These are phyloP conservation scores for Acmispon strigosus DNA, from an alignment of 306 rosid genomes.

Conservation along the genomic window DNA sequence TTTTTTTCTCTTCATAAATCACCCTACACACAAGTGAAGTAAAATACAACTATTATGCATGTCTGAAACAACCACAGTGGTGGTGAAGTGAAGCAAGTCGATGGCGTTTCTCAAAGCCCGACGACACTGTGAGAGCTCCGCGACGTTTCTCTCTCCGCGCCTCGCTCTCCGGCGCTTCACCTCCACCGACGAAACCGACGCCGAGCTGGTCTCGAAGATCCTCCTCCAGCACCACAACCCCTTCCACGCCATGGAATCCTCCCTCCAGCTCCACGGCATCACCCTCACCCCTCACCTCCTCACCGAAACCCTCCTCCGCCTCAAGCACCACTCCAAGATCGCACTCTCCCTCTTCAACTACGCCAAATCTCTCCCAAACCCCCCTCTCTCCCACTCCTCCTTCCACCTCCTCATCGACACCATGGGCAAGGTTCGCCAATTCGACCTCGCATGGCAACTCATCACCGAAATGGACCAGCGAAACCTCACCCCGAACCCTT, in stretches of 20 bases:
- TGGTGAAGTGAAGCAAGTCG: neutral
- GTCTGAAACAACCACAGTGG: too few species aligned
- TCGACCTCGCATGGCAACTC: constrained; percentile 80
- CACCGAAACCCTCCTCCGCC: constrained; percentile 59
- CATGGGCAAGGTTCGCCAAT: constrained; percentile 71
- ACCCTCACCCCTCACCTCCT: constrained; percentile 55
- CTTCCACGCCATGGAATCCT: constrained; percentile 66
- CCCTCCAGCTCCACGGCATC: constrained; percentile 73
- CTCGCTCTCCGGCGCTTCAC: neutral
- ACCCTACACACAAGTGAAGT: too few species aligned
- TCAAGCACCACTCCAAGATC: constrained; percentile 62
- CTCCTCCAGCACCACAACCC: constrained; percentile 86
- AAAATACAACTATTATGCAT: too few species aligned
- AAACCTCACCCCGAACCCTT: constrained; percentile 27
- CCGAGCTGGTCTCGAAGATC: constrained; percentile 45
- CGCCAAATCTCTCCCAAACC: constrained; percentile 53
- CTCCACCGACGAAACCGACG: constrained; percentile 38
- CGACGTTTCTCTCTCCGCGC: neutral
- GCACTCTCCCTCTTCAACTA: constrained; percentile 70
- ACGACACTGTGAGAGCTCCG: neutral
- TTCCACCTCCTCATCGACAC: constrained; percentile 56
- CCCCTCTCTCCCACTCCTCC: constrained; percentile 45
- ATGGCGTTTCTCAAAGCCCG: neutral
- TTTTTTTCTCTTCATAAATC: too few species aligned
- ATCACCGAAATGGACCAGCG: constrained; percentile 58